These are phyloP conservation scores for Pseudofabraea citricarpa DNA, from an alignment of 2,329 filamentous ascomycete species.

Conservation along the genomic window DNA sequence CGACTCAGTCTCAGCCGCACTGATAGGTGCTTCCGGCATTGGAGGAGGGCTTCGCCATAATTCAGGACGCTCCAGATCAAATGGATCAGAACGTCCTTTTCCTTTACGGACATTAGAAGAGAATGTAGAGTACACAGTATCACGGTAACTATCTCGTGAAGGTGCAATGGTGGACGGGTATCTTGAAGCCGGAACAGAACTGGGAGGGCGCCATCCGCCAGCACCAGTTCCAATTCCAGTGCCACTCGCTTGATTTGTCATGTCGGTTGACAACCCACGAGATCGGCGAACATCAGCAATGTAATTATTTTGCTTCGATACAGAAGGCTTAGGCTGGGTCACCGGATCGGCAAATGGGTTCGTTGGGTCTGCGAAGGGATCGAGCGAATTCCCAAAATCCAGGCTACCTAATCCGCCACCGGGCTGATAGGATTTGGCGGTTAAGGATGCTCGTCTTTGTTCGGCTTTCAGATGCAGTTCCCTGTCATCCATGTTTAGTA, in stretches of 20 bases:
- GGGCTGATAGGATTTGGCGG: constrained; percentile 10
- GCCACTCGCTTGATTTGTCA: constrained; percentile 11
- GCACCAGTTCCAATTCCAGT: constrained; percentile 24
- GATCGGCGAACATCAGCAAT: constrained; percentile 43
- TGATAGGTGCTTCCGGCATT: not conserved
- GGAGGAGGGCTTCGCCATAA: constrained; percentile 27
- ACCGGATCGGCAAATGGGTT: constrained; percentile 20
- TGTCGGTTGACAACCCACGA: constrained; percentile 39
- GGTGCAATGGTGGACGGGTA: constrained; percentile 24
- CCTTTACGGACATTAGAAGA: constrained; percentile 41
- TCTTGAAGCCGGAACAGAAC: constrained; percentile 14
- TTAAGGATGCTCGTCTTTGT: constrained; percentile 14
- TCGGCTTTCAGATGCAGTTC: constrained; percentile 21
- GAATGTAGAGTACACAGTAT: constrained; percentile 34
- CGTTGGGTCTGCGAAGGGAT: constrained; percentile 2
- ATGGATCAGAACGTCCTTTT: constrained; percentile 59
- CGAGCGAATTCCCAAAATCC: constrained; percentile 15
- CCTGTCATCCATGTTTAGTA: constrained; percentile 23
- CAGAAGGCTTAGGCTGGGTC: constrained; percentile 18
- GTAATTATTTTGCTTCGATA: constrained; percentile 35
- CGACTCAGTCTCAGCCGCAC: not conserved
- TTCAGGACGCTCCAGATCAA: constrained; percentile 56
- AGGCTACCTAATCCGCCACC: constrained; percentile 17
- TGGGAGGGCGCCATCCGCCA: constrained; percentile 14
- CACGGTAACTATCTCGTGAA: constrained; percentile 28